These are phyloP conservation scores for Lasiodiplodia gonubiensis DNA, from an alignment of 2,329 filamentous ascomycete genomes.

Conservation along the genomic window DNA sequence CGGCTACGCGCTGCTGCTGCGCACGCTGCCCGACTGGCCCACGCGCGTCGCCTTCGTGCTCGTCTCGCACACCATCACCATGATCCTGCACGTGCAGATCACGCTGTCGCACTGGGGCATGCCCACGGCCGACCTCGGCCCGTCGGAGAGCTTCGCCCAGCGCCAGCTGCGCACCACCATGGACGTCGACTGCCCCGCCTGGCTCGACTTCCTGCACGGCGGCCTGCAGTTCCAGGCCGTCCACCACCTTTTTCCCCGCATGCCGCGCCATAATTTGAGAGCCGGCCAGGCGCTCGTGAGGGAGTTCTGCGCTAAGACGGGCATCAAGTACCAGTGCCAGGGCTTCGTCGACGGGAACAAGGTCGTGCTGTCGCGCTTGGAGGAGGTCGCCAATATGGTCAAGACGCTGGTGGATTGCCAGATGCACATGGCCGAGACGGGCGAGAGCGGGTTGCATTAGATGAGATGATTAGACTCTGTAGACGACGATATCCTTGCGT, in stretches of 20 bases:
- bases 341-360: constrained; percentile 85
- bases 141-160: constrained; percentile 84
- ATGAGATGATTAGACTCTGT: background rate
- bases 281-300: constrained; percentile 75
- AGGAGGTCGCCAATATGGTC: constrained; percentile 80
- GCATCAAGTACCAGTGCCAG: constrained; percentile 83
- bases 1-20: constrained; percentile 80
- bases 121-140: constrained; percentile 85
- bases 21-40: constrained; percentile 70
- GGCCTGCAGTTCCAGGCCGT: constrained; percentile 89
- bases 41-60: constrained; percentile 76
- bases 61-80: constrained; percentile 79
- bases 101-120: constrained; percentile 92
- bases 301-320: constrained; percentile 81
- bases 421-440: constrained; percentile 46
- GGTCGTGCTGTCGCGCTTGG: constrained; percentile 76
- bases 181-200: constrained; percentile 86
- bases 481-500: background rate
- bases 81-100: constrained; percentile 86
- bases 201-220: constrained; percentile 89
- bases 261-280: constrained; percentile 84
- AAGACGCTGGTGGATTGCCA: constrained; percentile 56
- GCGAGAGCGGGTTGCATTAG: constrained; percentile 45
- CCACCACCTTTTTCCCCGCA: constrained; percentile 82
- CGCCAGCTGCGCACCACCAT: constrained; percentile 92